Percentiles rank a stretch among this genome's conserved stretches.
These are phyloP conservation scores for Mortierella alpina DNA, from an alignment of 192 early-diverging fungal genomes.

Conservation along the genomic window DNA sequence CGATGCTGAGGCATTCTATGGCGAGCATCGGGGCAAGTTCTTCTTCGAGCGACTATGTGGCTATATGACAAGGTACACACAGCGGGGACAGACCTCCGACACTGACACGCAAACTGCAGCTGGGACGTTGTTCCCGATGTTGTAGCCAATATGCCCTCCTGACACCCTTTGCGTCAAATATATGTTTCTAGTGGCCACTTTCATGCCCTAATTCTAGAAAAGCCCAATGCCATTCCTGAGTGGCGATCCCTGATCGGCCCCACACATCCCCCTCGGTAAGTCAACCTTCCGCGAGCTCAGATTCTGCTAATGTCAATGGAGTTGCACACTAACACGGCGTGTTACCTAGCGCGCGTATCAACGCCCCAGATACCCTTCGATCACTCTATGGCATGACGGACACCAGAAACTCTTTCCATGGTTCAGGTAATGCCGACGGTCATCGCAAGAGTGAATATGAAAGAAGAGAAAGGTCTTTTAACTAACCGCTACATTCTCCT, in stretches of 20 bases:
- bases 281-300: neutral
- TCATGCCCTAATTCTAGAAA: constrained; percentile 66
- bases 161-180: neutral
- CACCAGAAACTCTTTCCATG: constrained; percentile 81
- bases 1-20: constrained; percentile 74
- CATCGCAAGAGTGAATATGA: neutral
- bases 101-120: neutral
- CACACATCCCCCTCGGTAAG: constrained; percentile 73
- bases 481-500: neutral
- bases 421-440: constrained; percentile 60
- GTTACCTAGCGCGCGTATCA: constrained; percentile 62
- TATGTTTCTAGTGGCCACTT: constrained; percentile 64
- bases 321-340: neutral
- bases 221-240: constrained; percentile 65
- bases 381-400: constrained; percentile 78
- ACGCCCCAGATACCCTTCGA: constrained; percentile 63
- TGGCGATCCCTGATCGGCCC: constrained; percentile 76
- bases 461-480: neutral
- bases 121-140: neutral
- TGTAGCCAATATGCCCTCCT: neutral
- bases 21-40: constrained; percentile 73
- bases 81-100: neutral
- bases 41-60: constrained; percentile 76
- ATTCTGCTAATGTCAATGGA: neutral
- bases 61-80: constrained; percentile 74